Evolutionary conservation across 345 rosid species (phyloP).

Genomic region (Ricinus communis): DNA sequence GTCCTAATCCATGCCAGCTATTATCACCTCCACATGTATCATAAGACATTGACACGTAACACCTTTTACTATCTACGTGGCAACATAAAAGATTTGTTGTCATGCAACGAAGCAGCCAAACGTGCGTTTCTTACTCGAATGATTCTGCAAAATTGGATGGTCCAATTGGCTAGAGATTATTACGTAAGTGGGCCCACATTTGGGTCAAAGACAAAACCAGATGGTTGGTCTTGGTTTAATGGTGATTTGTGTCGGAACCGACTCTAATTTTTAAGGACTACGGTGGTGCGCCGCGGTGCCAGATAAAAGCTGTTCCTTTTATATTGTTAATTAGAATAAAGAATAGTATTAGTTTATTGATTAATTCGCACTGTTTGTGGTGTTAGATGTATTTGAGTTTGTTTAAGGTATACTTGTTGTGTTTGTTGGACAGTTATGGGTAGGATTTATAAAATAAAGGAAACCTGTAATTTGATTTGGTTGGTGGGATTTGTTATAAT

Average conservation of each 20-base stretch:
- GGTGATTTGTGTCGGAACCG: background rate
- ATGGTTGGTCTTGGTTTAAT: background rate
- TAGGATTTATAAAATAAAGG: too few species aligned
- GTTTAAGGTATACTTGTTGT: background rate
- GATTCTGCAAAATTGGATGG: too few species aligned
- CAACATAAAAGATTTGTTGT: background rate
- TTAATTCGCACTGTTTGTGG: too few species aligned
- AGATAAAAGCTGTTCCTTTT: too few species aligned
- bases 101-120: background rate
- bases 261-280: background rate
- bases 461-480: too few species aligned
- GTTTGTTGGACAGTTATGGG: too few species aligned
- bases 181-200: background rate
- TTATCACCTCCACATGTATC: background rate
- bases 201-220: background rate
- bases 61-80: background rate
- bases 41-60: background rate
- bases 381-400: background rate
- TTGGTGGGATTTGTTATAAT: background rate
- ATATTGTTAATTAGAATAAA: too few species aligned
- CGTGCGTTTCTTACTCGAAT: background rate
- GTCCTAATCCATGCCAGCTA: conserved; percentile 12
- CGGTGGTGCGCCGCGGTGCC: conserved; percentile 5
- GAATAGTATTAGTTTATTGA: too few species aligned
- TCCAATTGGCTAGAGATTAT: too few species aligned